A percentile compares a stretch with the other conserved stretches of the same genome.
Evolutionary conservation across 1,284 basidiomycete species (phyloP).

Genomic region (Sporisorium sorghi): DNA sequence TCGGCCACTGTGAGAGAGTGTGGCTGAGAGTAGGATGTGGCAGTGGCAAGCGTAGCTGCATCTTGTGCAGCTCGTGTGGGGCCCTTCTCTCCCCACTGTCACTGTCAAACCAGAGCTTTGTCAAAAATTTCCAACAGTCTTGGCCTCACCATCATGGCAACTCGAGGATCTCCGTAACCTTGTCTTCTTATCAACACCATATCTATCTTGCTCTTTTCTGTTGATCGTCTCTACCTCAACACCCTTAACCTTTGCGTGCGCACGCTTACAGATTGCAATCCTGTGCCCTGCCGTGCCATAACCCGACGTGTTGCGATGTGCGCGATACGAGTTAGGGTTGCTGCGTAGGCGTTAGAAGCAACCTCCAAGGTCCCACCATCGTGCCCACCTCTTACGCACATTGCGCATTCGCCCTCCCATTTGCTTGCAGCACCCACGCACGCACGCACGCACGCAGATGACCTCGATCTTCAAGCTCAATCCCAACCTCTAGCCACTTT

Average conservation of each 20-base stretch:
- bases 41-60: too few species aligned
- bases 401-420: neutral
- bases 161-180: conserved; percentile 4
- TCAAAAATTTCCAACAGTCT: too few species aligned
- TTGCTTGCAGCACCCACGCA: too few species aligned
- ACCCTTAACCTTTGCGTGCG: neutral
- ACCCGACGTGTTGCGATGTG: neutral
- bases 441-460: neutral
- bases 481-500: neutral
- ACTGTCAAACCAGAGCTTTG: too few species aligned
- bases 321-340: neutral
- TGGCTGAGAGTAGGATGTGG: too few species aligned
- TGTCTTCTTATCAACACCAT: conserved; percentile 2
- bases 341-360: conserved; percentile 4
- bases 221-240: neutral
- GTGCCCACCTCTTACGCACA: neutral
- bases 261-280: too few species aligned
- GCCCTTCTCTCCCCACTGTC: too few species aligned
- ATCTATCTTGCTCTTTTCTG: neutral
- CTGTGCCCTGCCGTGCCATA: neutral
- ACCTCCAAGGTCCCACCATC: conserved; percentile 2
- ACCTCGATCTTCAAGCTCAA: neutral
- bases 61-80: too few species aligned
- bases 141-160: too few species aligned
- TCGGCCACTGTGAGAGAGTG: too few species aligned